Conservation (phyloP, 2,329 filamentous ascomycete genomes). For the Ophiostoma montium region DNA sequence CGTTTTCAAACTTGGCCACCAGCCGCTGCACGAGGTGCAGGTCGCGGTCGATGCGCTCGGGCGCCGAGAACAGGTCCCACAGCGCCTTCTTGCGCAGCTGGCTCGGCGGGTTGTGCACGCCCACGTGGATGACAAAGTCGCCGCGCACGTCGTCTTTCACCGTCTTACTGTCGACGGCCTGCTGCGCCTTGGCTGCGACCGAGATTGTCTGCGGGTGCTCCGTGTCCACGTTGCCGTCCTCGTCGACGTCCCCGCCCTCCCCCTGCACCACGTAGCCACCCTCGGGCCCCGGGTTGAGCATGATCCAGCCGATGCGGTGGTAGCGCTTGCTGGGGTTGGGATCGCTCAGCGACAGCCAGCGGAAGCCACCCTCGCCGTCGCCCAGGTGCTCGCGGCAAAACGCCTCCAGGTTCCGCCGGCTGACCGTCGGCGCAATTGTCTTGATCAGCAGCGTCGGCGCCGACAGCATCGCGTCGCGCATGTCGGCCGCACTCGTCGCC, state of each 20-base stretch:
- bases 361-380: conserved; percentile 81
- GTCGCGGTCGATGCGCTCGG: conserved; percentile 86
- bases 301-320: conserved; percentile 96
- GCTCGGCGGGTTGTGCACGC: conserved; percentile 78
- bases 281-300: conserved; percentile 72
- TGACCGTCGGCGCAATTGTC: conserved; percentile 92
- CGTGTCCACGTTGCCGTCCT: conserved; percentile 40
- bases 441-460: conserved; percentile 95
- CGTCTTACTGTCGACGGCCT: conserved; percentile 94
- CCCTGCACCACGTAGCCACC: conserved; percentile 37
- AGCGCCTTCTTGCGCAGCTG: conserved; percentile 86
- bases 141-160: conserved; percentile 83
- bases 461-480: conserved; percentile 75
- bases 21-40: conserved; percentile 70
- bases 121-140: conserved; percentile 95
- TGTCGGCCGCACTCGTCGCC: conserved; percentile 66
- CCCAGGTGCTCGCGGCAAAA: conserved; percentile 93
- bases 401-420: conserved; percentile 78
- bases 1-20: conserved; percentile 70
- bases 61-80: conserved; percentile 92
- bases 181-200: conserved; percentile 73
- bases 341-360: conserved; percentile 90
- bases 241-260: conserved; percentile 45
- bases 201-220: conserved; percentile 37
- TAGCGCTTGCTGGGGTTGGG: conserved; percentile 95